Percentiles rank a stretch among this genome's conserved stretches.
Conservation (phyloP, 352 stramenopile species). For the Phytophthora pinifolia region DNA sequence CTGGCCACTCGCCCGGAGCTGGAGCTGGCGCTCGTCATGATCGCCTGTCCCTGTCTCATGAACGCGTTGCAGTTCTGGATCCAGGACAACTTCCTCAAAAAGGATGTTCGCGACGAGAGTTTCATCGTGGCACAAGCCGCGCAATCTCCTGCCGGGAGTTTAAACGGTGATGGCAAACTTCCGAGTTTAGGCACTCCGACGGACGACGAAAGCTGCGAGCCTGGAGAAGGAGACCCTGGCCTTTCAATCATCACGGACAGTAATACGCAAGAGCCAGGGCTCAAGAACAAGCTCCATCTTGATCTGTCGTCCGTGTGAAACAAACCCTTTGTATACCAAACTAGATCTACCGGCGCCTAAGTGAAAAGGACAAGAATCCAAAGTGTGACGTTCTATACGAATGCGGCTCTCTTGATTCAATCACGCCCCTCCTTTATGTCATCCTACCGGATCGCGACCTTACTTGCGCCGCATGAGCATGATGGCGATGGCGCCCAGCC, state of each 20-base stretch:
- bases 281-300: constrained; percentile 25
- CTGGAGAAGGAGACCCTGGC: constrained; percentile 25
- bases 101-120: constrained; percentile 68
- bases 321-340: constrained; percentile 10
- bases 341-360: constrained; percentile 11
- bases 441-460: constrained; percentile 19
- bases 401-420: constrained; percentile 30
- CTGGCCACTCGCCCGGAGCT: constrained; percentile 63
- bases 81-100: constrained; percentile 91
- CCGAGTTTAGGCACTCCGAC: constrained; percentile 30
- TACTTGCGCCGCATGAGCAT: constrained; percentile 73
- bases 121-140: constrained; percentile 43
- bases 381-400: constrained; percentile 18
- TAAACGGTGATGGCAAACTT: constrained; percentile 30
- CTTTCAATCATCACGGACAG: constrained; percentile 17
- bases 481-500: constrained; percentile 49
- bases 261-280: constrained; percentile 15
- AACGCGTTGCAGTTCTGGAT: constrained; percentile 90
- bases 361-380: constrained; percentile 12
- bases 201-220: constrained; percentile 34
- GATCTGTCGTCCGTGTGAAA: constrained; percentile 23
- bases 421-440: constrained; percentile 11
- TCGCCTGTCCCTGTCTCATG: constrained; percentile 87
- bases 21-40: constrained; percentile 86
- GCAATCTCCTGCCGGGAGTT: constrained; percentile 27